Evolutionary conservation across 768 basidiomycete species (phyloP), one percentile per base, ranked within the genome.

Genomic region (Auricularia sp.): DNA sequence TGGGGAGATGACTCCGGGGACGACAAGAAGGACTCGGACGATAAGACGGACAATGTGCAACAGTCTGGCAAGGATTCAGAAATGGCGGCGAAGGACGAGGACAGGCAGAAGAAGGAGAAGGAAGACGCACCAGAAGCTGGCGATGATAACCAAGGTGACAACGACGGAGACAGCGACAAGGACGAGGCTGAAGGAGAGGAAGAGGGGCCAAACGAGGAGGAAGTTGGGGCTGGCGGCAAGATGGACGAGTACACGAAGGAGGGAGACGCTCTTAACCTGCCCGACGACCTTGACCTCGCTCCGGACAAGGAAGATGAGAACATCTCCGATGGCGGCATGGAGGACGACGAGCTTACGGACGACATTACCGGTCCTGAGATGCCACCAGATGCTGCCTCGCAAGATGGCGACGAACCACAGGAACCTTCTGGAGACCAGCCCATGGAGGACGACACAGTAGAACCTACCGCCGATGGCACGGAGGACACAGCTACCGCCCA

Each of bases 1-100:
- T 98, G 97, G 96, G 93, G 90, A 21, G 91, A 95, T 67, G 88
- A 96, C 68, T 74, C 79, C 61, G 83, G 83, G 12, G 80, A 84
- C 3, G 80, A 84, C 61, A 71, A 80, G 14, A 76, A 80, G 23
- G 73, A 79, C n/a, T 74, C 74, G 34, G 80, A 86, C 56, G 82
- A 84, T 58, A 84, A 86, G 71, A 77, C 81, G 29, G 77, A 85
- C 64, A 76, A 89, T 67, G 86, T 90, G 67, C 82, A 79, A 62
- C 74, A 79, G 51, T 70, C 82, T 69, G 77, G 76, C 1, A 70
- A 79, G 7, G 70, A 81, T 58, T 83, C 87, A 7, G 92, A 96
- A 66, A 79, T 93, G 68, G 84, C 84, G 1, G 91, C 90, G 3
- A 95, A 94, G 74, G 89, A 95, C 68, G 80, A 81, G 39, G 69